Conservation (phyloP, 176 grass and related monocot species). For the Metroxylon sagu region DNA sequence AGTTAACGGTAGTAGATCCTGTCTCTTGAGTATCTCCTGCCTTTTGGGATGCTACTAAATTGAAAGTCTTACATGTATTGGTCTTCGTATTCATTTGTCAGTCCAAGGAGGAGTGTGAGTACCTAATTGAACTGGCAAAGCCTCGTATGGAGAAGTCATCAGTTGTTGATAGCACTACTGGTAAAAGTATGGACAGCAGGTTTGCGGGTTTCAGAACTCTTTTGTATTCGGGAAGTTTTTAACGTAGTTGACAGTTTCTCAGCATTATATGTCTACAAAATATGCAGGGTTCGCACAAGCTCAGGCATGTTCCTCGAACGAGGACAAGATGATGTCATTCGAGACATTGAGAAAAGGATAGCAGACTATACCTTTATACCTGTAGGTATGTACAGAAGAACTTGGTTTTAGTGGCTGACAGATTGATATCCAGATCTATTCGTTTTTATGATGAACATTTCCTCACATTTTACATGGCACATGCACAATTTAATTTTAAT, state of each 20-base stretch:
- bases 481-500: too few relatives aligned
- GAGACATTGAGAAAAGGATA: slow-evolving; percentile 84
- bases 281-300: slow-evolving; percentile 73
- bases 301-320: slow-evolving; percentile 84
- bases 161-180: slow-evolving; percentile 77
- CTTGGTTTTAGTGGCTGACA: not conserved
- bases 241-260: too few relatives aligned
- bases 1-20: not conserved
- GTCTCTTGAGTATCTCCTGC: not conserved
- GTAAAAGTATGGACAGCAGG: slow-evolving; percentile 90
- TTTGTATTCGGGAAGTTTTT: slow-evolving; percentile 1
- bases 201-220: slow-evolving; percentile 1
- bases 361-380: slow-evolving; percentile 91
- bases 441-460: too few relatives aligned
- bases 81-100: slow-evolving; percentile 9
- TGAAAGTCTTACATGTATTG: not conserved
- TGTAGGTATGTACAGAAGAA: slow-evolving; percentile 24
- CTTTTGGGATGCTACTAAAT: not conserved
- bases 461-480: too few relatives aligned
- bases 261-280: not conserved
- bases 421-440: too few relatives aligned
- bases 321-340: slow-evolving; percentile 72
- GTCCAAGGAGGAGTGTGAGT: slow-evolving; percentile 92
- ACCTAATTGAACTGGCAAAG: slow-evolving; percentile 70
- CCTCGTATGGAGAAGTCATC: slow-evolving; percentile 90